Base-by-base conservation (phyloP, 2,329 filamentous ascomycete genomes). In the Xylaria sp. region DNA sequence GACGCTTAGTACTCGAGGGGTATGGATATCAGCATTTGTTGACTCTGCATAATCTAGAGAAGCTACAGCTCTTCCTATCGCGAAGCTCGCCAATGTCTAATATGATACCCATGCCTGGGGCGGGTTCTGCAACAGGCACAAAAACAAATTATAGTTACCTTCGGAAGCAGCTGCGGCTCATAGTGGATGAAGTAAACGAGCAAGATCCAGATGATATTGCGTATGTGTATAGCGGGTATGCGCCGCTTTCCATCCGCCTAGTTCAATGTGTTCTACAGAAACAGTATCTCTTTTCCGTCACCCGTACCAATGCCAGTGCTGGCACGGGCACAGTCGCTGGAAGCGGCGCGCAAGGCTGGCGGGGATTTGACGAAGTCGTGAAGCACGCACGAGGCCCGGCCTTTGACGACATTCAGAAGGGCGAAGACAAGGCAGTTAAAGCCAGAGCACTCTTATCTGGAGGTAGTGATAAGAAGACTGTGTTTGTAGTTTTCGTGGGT, bases 201-300 rank as follows among this genome's bases (percentile, higher is more conserved):
- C 91, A 96, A 68, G 92, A 97, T 56, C 96, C 96, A 2, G 93
- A 96, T 76, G 96, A 99, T 75, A 91, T 98, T 70, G 92, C 94
- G n/a, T 99, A 99, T 77, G 94, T 98, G 12, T 99, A 98, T 82
- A 97, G 93, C 72, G 97, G 96, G 62, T 99, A 98, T 78, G 96
- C 97, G 4, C 97, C 96, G 0, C 86, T 99, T 13, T 97, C 93
- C 54, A 89, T 98, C 63, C 91, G 96, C 18, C 88, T 99, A 4
- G 91, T 99, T 6, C 97, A 99, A 80, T 96, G 93, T 78, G 88
- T 98, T 59, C 82, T 99, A 57, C 94, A 98, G 79, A 99, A 99
- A 80, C 89, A 93, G 66, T 92, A 94, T 73, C 84, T 99, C 36
- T 84, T 91, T 66, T 89, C 88, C 4, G 86, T 94, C 12, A 90